phyloP scores from a whole-genome alignment of 495 filamentous ascomycete genomes.

The Penicillium antarcticum region DNA sequence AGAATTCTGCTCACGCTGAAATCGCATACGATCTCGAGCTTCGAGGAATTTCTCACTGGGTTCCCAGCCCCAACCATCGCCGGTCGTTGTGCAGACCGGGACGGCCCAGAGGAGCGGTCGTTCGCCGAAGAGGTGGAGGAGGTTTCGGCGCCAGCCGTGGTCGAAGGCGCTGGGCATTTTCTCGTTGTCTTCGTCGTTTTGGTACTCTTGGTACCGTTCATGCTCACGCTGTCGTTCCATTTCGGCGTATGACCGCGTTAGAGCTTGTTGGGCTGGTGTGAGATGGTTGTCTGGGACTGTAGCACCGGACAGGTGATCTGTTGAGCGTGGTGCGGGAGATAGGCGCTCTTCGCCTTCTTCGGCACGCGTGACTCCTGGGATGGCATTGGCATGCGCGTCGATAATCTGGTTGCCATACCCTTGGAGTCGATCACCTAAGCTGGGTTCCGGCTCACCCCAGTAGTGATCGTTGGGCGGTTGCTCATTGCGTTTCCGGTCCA shows the following conservation, averaged over 20 bases:
- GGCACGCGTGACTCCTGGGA: slow-evolving; percentile 73
- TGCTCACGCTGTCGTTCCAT: slow-evolving; percentile 68
- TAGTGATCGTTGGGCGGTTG: slow-evolving; percentile 23
- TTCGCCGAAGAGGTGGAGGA: slow-evolving; percentile 79
- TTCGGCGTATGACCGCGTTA: slow-evolving; percentile 62
- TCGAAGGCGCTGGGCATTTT: slow-evolving; percentile 92
- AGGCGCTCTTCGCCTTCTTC: slow-evolving; percentile 71
- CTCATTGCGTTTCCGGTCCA: slow-evolving; percentile 59
- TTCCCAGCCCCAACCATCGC: slow-evolving; percentile 97
- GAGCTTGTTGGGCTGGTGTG: slow-evolving; percentile 45
- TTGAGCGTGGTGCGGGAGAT: slow-evolving; percentile 26
- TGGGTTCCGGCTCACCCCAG: slow-evolving; percentile 52
- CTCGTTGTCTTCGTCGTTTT: slow-evolving; percentile 81
- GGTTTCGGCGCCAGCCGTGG: slow-evolving; percentile 73
- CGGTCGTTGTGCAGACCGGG: slow-evolving; percentile 79
- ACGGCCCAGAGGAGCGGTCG: slow-evolving; percentile 67
- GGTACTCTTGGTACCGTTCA: slow-evolving; percentile 78
- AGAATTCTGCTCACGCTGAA: slow-evolving; percentile 56
- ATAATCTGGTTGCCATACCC: slow-evolving; percentile 71
- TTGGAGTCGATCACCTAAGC: slow-evolving; percentile 54
- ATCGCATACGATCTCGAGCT: slow-evolving; percentile 57
- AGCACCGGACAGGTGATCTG: slow-evolving; percentile 8
- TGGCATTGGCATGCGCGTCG: slow-evolving; percentile 77
- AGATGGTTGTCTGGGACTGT: slow-evolving; percentile 7
- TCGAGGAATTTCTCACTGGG: slow-evolving; percentile 68